Conservation (phyloP, 345 rosid species). For the Pistacia integerrima region DNA sequence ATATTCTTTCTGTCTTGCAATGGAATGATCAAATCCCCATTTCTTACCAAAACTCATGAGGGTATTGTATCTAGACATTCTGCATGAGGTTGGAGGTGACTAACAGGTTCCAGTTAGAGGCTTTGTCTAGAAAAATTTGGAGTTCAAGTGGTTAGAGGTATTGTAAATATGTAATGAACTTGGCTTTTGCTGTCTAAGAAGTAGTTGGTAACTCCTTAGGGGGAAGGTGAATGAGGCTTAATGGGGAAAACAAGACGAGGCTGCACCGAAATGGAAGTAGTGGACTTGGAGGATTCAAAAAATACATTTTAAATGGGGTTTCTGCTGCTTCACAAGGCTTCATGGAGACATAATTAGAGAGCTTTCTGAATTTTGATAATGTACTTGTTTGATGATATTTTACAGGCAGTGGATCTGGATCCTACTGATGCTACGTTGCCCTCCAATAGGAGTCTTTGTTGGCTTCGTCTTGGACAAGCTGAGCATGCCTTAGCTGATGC, state of each 20-base stretch:
- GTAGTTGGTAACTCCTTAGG: not conserved
- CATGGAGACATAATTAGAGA: not conserved
- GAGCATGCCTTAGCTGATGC: constrained; percentile 88
- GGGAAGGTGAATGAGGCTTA: not conserved
- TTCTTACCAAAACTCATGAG: not conserved
- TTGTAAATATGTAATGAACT: too few relatives aligned
- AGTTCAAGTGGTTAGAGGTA: not conserved
- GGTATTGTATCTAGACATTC: not conserved
- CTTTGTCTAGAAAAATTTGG: not conserved
- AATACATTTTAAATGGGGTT: not conserved
- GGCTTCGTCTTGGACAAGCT: constrained; percentile 71
- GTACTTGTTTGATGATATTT: constrained; percentile 14
- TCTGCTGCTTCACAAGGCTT: not conserved
- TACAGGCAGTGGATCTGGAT: constrained; percentile 85
- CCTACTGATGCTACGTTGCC: constrained; percentile 66
- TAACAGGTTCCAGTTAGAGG: not conserved
- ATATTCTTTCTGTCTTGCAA: not conserved
- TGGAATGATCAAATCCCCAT: not conserved
- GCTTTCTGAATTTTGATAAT: not conserved
- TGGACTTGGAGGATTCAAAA: not conserved
- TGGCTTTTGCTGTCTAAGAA: not conserved
- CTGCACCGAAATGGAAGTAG: not conserved
- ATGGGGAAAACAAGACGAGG: not conserved
- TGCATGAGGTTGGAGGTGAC: not conserved
- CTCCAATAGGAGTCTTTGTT: constrained; percentile 91